A percentile compares a stretch with the other conserved stretches of the same genome.
These are phyloP conservation scores for Erysiphe pulchra DNA, from an alignment of 2,329 filamentous ascomycete species.

Conservation along the genomic window DNA sequence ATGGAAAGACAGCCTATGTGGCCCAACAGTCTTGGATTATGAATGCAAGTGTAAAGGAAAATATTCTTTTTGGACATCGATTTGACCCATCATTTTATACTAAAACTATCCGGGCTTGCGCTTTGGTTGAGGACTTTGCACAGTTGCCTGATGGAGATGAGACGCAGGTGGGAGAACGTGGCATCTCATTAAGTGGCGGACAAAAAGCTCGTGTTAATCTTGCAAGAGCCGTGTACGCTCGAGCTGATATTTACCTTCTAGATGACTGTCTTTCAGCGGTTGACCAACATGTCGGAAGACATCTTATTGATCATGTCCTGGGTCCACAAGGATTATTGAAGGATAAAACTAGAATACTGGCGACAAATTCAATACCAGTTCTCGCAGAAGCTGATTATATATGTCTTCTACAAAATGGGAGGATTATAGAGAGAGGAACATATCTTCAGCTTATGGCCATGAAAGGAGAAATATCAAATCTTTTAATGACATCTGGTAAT, in stretches of 20 bases:
- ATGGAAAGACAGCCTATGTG: constrained; percentile 70
- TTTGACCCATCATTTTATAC: constrained; percentile 91
- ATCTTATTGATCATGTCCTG: constrained; percentile 84
- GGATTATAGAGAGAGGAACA: constrained; percentile 66
- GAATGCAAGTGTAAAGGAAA: constrained; percentile 92
- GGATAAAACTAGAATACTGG: constrained; percentile 73
- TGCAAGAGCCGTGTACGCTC: constrained; percentile 81
- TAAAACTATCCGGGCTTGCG: constrained; percentile 73
- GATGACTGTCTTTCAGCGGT: constrained; percentile 91
- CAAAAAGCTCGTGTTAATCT: constrained; percentile 87
- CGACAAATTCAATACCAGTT: constrained; percentile 86
- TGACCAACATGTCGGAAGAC: constrained; percentile 89
- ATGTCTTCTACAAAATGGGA: constrained; percentile 57
- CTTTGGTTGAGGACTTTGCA: constrained; percentile 69
- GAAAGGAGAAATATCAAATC: constrained; percentile 68
- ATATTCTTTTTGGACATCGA: constrained; percentile 86
- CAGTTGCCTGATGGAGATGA: constrained; percentile 88
- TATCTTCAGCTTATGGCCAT: constrained; percentile 80
- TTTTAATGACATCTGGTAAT: constrained; percentile 51
- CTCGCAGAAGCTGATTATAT: constrained; percentile 77
- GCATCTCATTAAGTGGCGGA: constrained; percentile 84
- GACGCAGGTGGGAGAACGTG: constrained; percentile 87
- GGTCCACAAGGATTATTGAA: constrained; percentile 59
- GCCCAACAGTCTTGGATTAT: constrained; percentile 89
- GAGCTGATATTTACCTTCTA: constrained; percentile 85